Evolutionary conservation across 352 stramenopile genomes (phyloP).

Genomic region (Globisporangium paroecandrum): DNA sequence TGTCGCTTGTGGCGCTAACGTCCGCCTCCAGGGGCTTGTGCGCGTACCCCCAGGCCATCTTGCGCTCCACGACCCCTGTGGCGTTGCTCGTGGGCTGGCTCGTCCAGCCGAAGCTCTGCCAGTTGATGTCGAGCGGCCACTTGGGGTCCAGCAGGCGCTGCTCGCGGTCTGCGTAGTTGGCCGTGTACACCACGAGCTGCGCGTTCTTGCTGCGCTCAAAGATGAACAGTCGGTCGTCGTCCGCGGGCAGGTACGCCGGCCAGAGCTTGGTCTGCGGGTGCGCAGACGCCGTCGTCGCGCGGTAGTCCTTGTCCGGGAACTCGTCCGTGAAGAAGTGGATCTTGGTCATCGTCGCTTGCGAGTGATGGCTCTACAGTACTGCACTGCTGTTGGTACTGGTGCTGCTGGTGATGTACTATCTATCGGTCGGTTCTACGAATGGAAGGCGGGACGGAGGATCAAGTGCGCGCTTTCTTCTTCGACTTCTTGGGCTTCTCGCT

Average conservation of each 20-base stretch:
- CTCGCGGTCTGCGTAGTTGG: conserved; percentile 56
- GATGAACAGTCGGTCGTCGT: conserved; percentile 62
- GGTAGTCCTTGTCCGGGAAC: conserved; percentile 70
- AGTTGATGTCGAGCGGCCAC: conserved; percentile 76
- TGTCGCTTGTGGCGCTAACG: neutral
- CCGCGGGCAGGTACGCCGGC: conserved; percentile 57
- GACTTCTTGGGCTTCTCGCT: neutral
- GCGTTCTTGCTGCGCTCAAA: conserved; percentile 83
- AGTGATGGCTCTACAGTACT: neutral
- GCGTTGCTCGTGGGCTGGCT: conserved; percentile 55
- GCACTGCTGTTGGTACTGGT: too few relatives aligned
- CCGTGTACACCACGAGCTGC: conserved; percentile 73
- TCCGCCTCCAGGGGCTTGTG: conserved; percentile 35
- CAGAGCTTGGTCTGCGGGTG: conserved; percentile 65
- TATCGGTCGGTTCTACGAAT: neutral
- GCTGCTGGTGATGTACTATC: neutral
- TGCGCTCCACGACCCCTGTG: conserved; percentile 64
- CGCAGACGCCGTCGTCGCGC: conserved; percentile 48
- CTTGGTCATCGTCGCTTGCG: conserved; percentile 12
- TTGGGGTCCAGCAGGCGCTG: conserved; percentile 51
- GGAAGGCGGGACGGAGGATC: neutral
- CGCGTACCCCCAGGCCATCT: conserved; percentile 65
- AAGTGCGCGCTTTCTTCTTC: neutral
- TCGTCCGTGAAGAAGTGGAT: conserved; percentile 64
- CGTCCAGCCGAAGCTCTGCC: conserved; percentile 81